Evolutionary conservation across 768 basidiomycete genomes (phyloP), one percentile per base, ranked within the genome.

Genomic region (Galerina marginata): DNA sequence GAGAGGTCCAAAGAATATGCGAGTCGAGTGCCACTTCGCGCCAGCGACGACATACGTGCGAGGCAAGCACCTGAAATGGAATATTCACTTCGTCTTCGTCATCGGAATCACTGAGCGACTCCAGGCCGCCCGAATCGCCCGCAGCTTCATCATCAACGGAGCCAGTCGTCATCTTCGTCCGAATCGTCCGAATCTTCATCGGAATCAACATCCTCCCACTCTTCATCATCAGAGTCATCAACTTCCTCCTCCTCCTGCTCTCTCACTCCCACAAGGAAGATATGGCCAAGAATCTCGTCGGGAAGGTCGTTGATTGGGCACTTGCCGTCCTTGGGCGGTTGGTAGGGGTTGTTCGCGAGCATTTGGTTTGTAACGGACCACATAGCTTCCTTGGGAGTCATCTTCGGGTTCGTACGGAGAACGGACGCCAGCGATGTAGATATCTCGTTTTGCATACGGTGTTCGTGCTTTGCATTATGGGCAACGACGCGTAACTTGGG

Each of bases 31-130:
- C 82, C 20, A 80, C 71, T 36, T 72, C 73, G 49, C 87, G 84
- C 88, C 88, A 89, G 58, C 80, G 83, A 25, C 66, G 73, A 69
- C 87, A 89, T 9, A 88, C 82, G 64, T 87, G 87, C 15, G 87
- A 87, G 12, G 81, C 85, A 64, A 86, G 74, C 29, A 86, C 73
- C 63, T 82, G 80, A 68, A 86, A 87, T 2, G 76, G 74, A 1
- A 74, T 48, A 45, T 61, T 46, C 16, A 52, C 25, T 42, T 64
- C 50, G 38, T 62, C 65, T n/a, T 54, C 59, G 48, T 56, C 54
- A 26, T 60, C 59, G 48, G 52, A 54, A 14, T 65, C 58, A 9
- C 51, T 53, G 15, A 38, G 36, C 36, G 39, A 42, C 15, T 20
- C 51, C 4, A 39, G 38, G 9, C 51, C 51, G 9, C 23, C 51